Evolutionary conservation across 306 rosid species (phyloP).

Genomic region (Sphenostylis stenocarpa): DNA sequence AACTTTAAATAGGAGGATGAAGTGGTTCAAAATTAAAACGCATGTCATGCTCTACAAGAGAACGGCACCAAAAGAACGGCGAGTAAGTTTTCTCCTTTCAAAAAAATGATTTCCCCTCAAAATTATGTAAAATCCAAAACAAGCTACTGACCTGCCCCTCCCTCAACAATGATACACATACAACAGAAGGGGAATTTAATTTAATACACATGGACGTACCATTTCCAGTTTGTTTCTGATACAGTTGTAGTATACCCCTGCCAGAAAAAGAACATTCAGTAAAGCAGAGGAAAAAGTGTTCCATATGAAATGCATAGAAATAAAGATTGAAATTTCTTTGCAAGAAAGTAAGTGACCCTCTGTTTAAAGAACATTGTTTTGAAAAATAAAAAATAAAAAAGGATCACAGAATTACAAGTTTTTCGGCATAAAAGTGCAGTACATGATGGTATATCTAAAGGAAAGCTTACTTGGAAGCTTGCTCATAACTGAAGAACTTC

Average conservation of each 20-base stretch:
- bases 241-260: constrained; percentile 71
- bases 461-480: constrained; percentile 78
- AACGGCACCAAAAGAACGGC: neutral
- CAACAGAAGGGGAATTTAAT: neutral
- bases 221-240: constrained; percentile 70
- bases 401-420: constrained; percentile 3
- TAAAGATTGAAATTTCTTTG: neutral
- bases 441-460: neutral
- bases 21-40: neutral
- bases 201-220: constrained; percentile 51
- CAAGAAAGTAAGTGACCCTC: neutral
- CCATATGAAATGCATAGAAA: neutral
- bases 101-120: neutral
- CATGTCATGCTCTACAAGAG: neutral
- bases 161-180: neutral
- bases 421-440: neutral
- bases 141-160: neutral
- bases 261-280: constrained; percentile 28
- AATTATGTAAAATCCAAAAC: neutral
- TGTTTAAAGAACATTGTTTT: neutral
- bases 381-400: neutral
- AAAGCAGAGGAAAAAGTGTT: neutral
- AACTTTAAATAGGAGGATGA: neutral
- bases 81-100: neutral
- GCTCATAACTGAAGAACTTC: constrained; percentile 93